Evolutionary conservation across 495 filamentous ascomycete genomes (phyloP).

Genomic region (Hypoxylon perforatum): DNA sequence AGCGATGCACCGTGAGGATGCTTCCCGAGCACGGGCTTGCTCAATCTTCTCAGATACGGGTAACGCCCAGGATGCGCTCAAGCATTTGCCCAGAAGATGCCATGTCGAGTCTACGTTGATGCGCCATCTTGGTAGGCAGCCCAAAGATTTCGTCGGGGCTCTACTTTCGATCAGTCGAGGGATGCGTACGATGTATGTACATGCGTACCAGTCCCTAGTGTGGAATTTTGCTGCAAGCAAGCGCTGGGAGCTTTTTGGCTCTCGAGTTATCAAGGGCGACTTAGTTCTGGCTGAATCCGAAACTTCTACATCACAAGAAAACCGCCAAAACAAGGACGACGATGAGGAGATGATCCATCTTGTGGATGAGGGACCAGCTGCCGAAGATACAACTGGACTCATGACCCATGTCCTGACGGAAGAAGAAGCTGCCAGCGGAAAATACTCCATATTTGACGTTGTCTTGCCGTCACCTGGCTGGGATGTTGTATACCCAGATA

Average conservation of each 20-base stretch:
- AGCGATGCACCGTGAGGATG: slow-evolving; percentile 68
- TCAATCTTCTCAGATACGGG: slow-evolving; percentile 72
- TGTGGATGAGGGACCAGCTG: slow-evolving; percentile 71
- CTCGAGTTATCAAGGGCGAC: slow-evolving; percentile 83
- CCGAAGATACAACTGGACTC: slow-evolving; percentile 71
- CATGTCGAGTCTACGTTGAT: slow-evolving; percentile 82
- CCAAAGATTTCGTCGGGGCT: slow-evolving; percentile 79
- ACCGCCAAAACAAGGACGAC: slow-evolving; percentile 35
- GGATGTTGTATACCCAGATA: slow-evolving; percentile 86
- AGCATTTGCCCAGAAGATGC: slow-evolving; percentile 81
- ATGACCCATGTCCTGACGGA: slow-evolving; percentile 80
- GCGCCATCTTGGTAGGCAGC: slow-evolving; percentile 67
- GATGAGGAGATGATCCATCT: slow-evolving; percentile 62
- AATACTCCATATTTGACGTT: slow-evolving; percentile 86
- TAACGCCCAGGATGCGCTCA: slow-evolving; percentile 66
- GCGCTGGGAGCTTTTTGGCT: slow-evolving; percentile 78
- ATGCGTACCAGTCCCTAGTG: slow-evolving; percentile 93
- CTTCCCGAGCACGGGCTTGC: slow-evolving; percentile 78
- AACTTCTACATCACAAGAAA: slow-evolving; percentile 30
- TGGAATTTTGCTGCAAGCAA: slow-evolving; percentile 88
- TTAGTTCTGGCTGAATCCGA: slow-evolving; percentile 71
- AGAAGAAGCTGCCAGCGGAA: slow-evolving; percentile 81
- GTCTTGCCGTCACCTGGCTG: slow-evolving; percentile 95
- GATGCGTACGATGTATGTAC: slow-evolving; percentile 91
- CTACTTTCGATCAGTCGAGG: slow-evolving; percentile 79